These are phyloP conservation scores for Datura wrightii DNA, from an alignment of 257 asterid species.

Conservation along the genomic window DNA sequence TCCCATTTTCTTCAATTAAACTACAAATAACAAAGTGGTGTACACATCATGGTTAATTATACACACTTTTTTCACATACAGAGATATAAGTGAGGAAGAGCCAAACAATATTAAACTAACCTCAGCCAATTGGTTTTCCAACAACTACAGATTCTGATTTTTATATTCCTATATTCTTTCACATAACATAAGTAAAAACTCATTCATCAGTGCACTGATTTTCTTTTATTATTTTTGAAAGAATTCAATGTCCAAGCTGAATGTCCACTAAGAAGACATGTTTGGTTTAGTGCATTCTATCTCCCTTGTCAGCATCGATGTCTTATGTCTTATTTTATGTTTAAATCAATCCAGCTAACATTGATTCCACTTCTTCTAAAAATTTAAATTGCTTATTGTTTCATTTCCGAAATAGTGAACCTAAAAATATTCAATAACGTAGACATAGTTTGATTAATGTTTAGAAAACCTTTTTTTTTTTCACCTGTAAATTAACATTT, in stretches of 20 bases:
- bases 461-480: not conserved
- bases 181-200: not conserved
- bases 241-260: not conserved
- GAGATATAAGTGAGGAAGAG: not conserved
- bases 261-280: constrained; percentile 26
- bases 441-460: not conserved
- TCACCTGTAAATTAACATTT: not conserved
- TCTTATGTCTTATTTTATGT: not conserved
- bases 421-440: not conserved
- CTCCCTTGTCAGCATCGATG: constrained; percentile 12
- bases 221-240: not conserved
- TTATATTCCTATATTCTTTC: not conserved
- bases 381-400: not conserved
- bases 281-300: constrained; percentile 7
- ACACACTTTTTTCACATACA: not conserved
- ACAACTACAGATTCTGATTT: not conserved
- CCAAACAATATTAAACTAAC: not conserved
- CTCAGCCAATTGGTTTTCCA: not conserved
- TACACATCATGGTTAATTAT: not conserved
- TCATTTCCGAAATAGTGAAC: not conserved
- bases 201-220: not conserved
- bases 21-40: no score
- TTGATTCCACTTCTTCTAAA: not conserved
- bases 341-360: not conserved
- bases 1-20: no score